phyloP scores from a whole-genome alignment of 2,329 filamentous ascomycete genomes.

The Myriosclerotinia curreyana region DNA sequence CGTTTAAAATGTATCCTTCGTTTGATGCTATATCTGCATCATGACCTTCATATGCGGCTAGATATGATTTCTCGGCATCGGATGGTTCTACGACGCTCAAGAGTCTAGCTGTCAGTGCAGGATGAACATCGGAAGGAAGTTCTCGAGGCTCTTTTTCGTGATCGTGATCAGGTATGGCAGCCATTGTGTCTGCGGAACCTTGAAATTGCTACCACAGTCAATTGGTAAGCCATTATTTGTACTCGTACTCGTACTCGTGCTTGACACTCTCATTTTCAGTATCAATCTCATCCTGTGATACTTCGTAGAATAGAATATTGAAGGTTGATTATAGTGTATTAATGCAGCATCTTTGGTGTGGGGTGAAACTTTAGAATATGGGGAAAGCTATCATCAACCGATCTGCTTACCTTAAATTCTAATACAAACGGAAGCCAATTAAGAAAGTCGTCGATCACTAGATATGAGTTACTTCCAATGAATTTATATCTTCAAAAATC shows the following conservation, averaged over 20 bases:
- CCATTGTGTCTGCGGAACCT: background rate
- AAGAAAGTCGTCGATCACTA: background rate
- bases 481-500: background rate
- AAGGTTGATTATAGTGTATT: too few relatives aligned
- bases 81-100: background rate
- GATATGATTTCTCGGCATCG: background rate
- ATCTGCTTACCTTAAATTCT: too few relatives aligned
- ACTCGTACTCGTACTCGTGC: background rate
- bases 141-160: background rate
- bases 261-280: too few relatives aligned
- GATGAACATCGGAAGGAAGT: background rate
- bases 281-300: too few relatives aligned
- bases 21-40: background rate
- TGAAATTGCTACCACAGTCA: background rate
- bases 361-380: background rate
- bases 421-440: too few relatives aligned
- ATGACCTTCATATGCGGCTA: background rate
- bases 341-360: too few relatives aligned
- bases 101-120: background rate
- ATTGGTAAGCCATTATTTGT: background rate
- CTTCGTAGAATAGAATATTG: too few relatives aligned
- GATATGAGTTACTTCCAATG: background rate
- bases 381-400: background rate
- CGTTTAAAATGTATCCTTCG: background rate
- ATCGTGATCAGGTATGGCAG: background rate